These are phyloP conservation scores for Colletotrichum eremochloae DNA, from an alignment of 2,329 filamentous ascomycete genomes.

Conservation along the genomic window DNA sequence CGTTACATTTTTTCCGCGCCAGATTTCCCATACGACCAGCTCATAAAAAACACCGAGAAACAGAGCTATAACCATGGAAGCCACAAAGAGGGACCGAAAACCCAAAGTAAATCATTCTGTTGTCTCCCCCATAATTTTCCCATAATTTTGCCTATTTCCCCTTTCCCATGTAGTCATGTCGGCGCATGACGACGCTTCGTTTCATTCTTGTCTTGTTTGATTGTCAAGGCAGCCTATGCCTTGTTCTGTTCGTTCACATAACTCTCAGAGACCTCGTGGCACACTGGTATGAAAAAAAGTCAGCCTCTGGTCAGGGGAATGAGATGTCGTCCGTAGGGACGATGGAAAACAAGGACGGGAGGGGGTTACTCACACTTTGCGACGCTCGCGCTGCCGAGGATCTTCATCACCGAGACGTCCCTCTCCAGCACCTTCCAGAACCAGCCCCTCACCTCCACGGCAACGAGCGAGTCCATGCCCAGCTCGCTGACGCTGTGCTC, in stretches of 20 bases:
- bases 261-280: slow-evolving; percentile 30
- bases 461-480: slow-evolving; percentile 49
- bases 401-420: slow-evolving; percentile 61
- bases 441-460: slow-evolving; percentile 60
- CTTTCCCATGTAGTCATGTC: background rate
- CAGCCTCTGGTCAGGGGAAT: background rate
- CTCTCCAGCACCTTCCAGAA: slow-evolving; percentile 59
- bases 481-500: slow-evolving; percentile 52
- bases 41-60: background rate
- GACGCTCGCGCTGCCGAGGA: slow-evolving; percentile 53
- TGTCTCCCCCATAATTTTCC: background rate
- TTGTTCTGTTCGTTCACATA: slow-evolving; percentile 18
- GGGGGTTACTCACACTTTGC: slow-evolving; percentile 40
- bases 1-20: background rate
- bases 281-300: slow-evolving; percentile 14
- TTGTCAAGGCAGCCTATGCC: background rate
- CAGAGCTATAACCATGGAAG: too few species aligned
- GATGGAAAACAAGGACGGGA: background rate
- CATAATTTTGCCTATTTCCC: too few species aligned
- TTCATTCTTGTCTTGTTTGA: background rate
- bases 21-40: too few species aligned
- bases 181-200: background rate
- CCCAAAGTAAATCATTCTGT: background rate
- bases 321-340: background rate
- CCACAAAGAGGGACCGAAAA: background rate